Conservation (phyloP, 2,329 filamentous ascomycete species). For the Macroventuria anomochaeta region DNA sequence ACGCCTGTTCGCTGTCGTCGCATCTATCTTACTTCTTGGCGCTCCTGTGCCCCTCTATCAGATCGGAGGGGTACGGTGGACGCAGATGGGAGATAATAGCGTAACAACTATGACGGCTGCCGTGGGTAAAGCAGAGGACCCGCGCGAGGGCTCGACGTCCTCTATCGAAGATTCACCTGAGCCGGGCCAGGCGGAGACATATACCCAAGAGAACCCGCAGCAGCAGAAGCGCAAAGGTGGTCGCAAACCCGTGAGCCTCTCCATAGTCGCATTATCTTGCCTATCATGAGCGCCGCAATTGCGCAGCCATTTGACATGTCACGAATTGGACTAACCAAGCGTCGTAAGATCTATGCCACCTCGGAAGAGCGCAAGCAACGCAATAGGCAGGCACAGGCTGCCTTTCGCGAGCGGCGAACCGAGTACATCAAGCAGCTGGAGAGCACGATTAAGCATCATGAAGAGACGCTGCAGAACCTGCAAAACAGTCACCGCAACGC, state of each 20-base stretch:
- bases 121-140: conserved; percentile 55
- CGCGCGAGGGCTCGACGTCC: conserved; percentile 55
- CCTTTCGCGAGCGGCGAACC: conserved; percentile 93
- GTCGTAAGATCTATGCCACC: conserved; percentile 88
- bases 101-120: conserved; percentile 54
- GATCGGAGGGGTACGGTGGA: conserved; percentile 51
- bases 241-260: conserved; percentile 83
- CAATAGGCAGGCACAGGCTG: conserved; percentile 95
- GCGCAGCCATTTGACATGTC: conserved; percentile 40
- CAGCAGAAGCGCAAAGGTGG: conserved; percentile 94
- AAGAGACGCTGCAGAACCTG: conserved; percentile 88
- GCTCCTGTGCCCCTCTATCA: conserved; percentile 46
- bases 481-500: conserved; percentile 94
- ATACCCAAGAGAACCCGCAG: conserved; percentile 54
- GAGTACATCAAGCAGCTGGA: conserved; percentile 99
- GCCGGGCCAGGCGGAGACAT: conserved; percentile 50
- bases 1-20: conserved; percentile 37
- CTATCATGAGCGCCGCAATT: conserved; percentile 32
- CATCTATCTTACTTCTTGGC: conserved; percentile 46
- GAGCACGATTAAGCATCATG: conserved; percentile 95
- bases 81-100: conserved; percentile 59
- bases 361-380: conserved; percentile 98
- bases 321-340: conserved; percentile 50
- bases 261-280: conserved; percentile 23
- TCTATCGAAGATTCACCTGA: conserved; percentile 59